A percentile compares a stretch with the other conserved stretches of the same genome.
Conservation (phyloP, 768 basidiomycete genomes). For the Pleurotus eryngii region DNA sequence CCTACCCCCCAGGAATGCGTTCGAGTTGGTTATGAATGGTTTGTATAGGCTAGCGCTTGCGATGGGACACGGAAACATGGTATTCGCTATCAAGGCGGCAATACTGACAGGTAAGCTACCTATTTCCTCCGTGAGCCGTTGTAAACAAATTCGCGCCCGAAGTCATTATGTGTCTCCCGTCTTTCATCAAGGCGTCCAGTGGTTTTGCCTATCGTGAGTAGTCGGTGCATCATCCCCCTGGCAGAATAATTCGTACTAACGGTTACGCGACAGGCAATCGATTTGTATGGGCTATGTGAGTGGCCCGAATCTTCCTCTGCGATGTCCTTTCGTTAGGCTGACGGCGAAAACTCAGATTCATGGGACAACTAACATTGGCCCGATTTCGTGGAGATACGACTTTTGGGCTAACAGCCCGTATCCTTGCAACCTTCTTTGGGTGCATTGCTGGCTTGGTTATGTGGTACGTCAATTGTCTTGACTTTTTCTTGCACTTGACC, state of each 20-base stretch:
- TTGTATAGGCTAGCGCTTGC: conserved; percentile 37
- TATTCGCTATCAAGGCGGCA: conserved; percentile 73
- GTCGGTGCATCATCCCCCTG: background rate
- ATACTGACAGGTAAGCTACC: conserved; percentile 48
- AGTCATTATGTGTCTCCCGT: conserved; percentile 61
- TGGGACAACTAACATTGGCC: conserved; percentile 70
- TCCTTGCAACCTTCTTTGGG: conserved; percentile 64
- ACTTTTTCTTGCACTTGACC: background rate
- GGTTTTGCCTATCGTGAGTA: conserved; percentile 55
- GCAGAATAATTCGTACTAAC: conserved; percentile 4
- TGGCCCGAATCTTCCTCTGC: conserved; percentile 2
- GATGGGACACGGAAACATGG: conserved; percentile 53
- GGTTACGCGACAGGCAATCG: conserved; percentile 42
- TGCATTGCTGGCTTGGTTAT: conserved; percentile 59
- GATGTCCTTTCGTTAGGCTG: background rate
- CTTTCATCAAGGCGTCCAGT: conserved; percentile 52
- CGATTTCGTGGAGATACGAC: conserved; percentile 76
- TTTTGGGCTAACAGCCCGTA: conserved; percentile 59
- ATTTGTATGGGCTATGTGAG: conserved; percentile 72
- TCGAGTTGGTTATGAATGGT: conserved; percentile 49
- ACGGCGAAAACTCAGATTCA: conserved; percentile 40
- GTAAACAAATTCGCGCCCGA: background rate
- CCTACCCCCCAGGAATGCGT: conserved; percentile 57
- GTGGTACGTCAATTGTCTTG: conserved; percentile 47
- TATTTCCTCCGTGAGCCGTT: background rate